A percentile compares a stretch with the other conserved stretches of the same genome.
Evolutionary conservation across 108 stramenopile genomes (phyloP).

Genomic region (Mediolabrus comicus): DNA sequence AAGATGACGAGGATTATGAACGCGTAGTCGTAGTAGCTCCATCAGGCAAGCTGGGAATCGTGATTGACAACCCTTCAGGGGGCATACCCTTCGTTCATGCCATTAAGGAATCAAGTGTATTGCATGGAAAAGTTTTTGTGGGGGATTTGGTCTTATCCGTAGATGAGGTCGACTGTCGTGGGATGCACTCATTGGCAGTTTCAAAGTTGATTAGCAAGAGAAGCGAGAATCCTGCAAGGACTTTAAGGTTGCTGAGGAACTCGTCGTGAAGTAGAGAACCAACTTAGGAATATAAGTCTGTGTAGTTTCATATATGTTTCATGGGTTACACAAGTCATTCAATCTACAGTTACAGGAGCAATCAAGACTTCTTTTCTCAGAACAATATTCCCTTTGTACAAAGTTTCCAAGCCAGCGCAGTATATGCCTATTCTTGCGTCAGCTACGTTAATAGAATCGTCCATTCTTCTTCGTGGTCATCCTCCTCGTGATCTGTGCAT

Average conservation of each 20-base stretch:
- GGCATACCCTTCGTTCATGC: constrained; percentile 80
- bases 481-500: constrained; percentile 36
- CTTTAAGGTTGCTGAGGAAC: constrained; percentile 9
- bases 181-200: constrained; percentile 73
- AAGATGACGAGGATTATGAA: constrained; percentile 17
- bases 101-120: constrained; percentile 76
- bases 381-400: background rate
- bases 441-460: constrained; percentile 11
- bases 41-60: constrained; percentile 81
- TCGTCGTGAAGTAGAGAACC: background rate
- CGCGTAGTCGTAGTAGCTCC: constrained; percentile 43
- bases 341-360: background rate
- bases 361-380: background rate
- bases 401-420: background rate
- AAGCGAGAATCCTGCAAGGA: constrained; percentile 39
- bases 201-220: constrained; percentile 67
- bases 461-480: constrained; percentile 36
- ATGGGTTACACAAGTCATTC: background rate
- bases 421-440: background rate
- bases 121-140: constrained; percentile 63
- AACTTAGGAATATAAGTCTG: background rate
- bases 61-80: constrained; percentile 81
- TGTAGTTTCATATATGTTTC: too few relatives aligned
- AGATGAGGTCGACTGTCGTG: constrained; percentile 82
- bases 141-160: constrained; percentile 82